phyloP scores from a whole-genome alignment of 768 basidiomycete genomes.

The Kwoniella sp. region DNA sequence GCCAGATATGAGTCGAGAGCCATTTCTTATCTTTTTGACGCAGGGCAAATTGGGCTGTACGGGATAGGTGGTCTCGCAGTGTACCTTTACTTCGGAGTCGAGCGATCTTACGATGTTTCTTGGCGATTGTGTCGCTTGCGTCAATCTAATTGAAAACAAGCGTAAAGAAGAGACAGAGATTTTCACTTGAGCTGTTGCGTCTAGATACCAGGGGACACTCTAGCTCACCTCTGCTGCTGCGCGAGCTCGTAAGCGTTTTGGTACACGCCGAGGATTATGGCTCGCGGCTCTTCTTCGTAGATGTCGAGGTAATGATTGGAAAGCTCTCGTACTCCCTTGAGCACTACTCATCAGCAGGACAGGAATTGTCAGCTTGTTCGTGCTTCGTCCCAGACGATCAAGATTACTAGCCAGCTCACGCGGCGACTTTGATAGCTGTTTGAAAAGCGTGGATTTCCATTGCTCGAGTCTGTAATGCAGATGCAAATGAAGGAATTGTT shows the following conservation, averaged over 20 bases:
- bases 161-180: no score
- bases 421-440: slow-evolving; percentile 75
- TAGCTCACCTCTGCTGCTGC: slow-evolving; percentile 73
- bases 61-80: slow-evolving; percentile 57
- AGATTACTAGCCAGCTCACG: slow-evolving; percentile 58
- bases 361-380: neutral
- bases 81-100: slow-evolving; percentile 69
- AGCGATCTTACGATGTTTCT: slow-evolving; percentile 58
- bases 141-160: slow-evolving; percentile 66
- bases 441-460: slow-evolving; percentile 93
- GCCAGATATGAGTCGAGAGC: slow-evolving; percentile 97
- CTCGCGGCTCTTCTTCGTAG: slow-evolving; percentile 89
- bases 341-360: slow-evolving; percentile 58
- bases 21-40: slow-evolving; percentile 86
- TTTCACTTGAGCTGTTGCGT: no score
- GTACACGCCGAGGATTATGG: slow-evolving; percentile 89
- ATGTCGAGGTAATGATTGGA: slow-evolving; percentile 90
- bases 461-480: slow-evolving; percentile 65
- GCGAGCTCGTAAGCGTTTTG: slow-evolving; percentile 75
- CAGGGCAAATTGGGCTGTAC: slow-evolving; percentile 66
- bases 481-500: no score
- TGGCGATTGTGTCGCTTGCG: slow-evolving; percentile 57
- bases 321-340: slow-evolving; percentile 75
- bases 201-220: no score
- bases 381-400: neutral